These are phyloP conservation scores for Xylariaceae sp. DNA, from an alignment of 2,329 filamentous ascomycete species.

Conservation along the genomic window DNA sequence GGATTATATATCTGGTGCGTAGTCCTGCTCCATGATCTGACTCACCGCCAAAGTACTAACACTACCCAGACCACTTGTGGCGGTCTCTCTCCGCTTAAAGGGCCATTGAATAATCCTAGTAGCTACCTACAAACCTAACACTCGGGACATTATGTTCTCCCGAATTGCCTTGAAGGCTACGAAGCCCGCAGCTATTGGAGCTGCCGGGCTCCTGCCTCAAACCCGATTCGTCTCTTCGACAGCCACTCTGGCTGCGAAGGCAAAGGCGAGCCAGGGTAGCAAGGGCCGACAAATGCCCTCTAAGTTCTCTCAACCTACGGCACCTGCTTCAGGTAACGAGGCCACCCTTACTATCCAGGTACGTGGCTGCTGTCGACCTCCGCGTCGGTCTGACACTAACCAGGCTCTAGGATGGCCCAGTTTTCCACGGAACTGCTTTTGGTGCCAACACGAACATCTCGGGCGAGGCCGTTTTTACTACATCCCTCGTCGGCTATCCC, in stretches of 20 bases:
- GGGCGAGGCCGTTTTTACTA: conserved; percentile 98
- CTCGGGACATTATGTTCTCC: conserved; percentile 61
- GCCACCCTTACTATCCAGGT: conserved; percentile 96
- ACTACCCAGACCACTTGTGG: conserved; percentile 57
- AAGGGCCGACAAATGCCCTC: conserved; percentile 72
- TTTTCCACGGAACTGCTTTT: conserved; percentile 96
- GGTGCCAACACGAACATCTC: conserved; percentile 96
- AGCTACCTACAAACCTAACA: conserved; percentile 24
- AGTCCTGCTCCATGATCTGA: conserved; percentile 40
- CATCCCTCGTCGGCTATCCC: conserved; percentile 95
- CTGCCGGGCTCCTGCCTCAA: conserved; percentile 46
- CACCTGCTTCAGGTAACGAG: conserved; percentile 73
- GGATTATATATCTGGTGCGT: conserved; percentile 79
- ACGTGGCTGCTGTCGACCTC: conserved; percentile 43
- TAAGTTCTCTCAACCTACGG: conserved; percentile 61
- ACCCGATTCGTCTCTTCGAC: conserved; percentile 48
- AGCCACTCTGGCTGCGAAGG: conserved; percentile 44
- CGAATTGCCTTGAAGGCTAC: conserved; percentile 59
- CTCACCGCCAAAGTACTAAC: conserved; percentile 52
- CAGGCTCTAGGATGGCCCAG: conserved; percentile 77
- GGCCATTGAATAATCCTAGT: conserved; percentile 42
- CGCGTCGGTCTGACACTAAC: conserved; percentile 36
- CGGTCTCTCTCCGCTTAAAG: conserved; percentile 56
- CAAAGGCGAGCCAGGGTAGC: conserved; percentile 67
- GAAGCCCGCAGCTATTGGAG: conserved; percentile 57